A percentile compares a stretch with the other conserved stretches of the same genome.
These are phyloP conservation scores for Yamadazyma diospyri DNA, from an alignment of 1,139 yeast species.

Conservation along the genomic window DNA sequence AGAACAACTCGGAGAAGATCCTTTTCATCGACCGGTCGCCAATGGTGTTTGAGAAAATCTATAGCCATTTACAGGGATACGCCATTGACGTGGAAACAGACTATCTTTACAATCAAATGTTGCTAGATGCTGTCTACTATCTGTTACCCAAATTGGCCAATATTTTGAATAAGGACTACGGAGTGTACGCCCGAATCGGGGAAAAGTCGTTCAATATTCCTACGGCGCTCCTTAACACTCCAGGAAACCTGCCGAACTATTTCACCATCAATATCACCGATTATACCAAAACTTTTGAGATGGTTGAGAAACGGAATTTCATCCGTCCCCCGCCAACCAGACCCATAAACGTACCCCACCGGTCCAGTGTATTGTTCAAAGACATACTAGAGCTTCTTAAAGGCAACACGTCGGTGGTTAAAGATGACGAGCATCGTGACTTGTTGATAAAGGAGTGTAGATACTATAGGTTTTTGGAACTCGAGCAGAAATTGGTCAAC, in stretches of 20 bases:
- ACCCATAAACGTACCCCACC: constrained; percentile 49
- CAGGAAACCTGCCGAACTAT: constrained; percentile 76
- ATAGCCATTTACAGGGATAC: constrained; percentile 76
- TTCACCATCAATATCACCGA: constrained; percentile 60
- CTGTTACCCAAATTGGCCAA: constrained; percentile 55
- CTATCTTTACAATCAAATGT: constrained; percentile 56
- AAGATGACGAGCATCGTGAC: constrained; percentile 52
- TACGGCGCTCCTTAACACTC: constrained; percentile 42
- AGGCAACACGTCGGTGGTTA: constrained; percentile 50
- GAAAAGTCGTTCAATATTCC: constrained; percentile 58
- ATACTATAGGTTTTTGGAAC: constrained; percentile 70
- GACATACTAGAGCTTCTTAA: constrained; percentile 55
- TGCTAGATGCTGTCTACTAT: constrained; percentile 74
- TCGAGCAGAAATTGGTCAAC: constrained; percentile 68
- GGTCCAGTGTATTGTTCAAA: constrained; percentile 56
- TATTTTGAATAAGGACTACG: constrained; percentile 48
- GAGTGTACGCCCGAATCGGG: constrained; percentile 59
- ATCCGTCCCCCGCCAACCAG: constrained; percentile 73
- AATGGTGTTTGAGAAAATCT: constrained; percentile 60
- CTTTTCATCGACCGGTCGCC: constrained; percentile 82
- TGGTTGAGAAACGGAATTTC: constrained; percentile 25
- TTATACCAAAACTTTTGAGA: constrained; percentile 40
- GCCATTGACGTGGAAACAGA: constrained; percentile 56
- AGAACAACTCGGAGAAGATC: constrained; percentile 38
- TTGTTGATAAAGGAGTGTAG: constrained; percentile 64